Percentiles rank a stretch among this genome's conserved stretches.
phyloP scores from a whole-genome alignment of 2,329 filamentous ascomycete species.

The Lasiodiplodia sp. region DNA sequence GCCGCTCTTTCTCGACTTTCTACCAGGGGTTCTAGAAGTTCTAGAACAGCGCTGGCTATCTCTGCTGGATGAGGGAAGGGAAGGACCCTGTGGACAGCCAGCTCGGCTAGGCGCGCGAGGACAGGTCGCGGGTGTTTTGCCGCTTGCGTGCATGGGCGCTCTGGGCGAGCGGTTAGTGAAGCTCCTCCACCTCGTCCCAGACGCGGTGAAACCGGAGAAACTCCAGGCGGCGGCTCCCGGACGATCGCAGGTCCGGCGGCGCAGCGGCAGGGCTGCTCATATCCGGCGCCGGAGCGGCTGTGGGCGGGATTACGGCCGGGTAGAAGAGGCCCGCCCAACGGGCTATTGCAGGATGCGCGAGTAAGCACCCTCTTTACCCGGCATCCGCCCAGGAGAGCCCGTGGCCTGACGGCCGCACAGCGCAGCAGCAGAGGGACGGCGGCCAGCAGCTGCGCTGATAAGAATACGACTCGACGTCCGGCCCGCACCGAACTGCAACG shows the following conservation, averaged over 20 bases:
- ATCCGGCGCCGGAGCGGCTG: not conserved
- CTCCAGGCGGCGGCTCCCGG: constrained; percentile 13
- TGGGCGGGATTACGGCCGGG: constrained; percentile 16
- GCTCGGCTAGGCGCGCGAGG: constrained; percentile 6
- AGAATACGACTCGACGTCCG: constrained; percentile 20
- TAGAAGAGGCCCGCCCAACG: not conserved
- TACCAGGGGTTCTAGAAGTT: constrained; percentile 24
- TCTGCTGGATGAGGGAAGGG: not conserved
- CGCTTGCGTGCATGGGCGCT: not conserved
- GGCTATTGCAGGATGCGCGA: constrained; percentile 2
- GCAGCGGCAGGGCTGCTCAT: no score
- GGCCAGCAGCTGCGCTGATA: not conserved
- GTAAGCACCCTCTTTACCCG: constrained; percentile 16
- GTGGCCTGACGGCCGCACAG: not conserved
- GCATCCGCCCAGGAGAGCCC: not conserved
- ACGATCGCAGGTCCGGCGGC: not conserved
- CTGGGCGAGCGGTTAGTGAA: not conserved
- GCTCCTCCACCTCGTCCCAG: not conserved
- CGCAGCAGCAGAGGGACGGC: not conserved
- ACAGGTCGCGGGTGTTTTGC: constrained; percentile 6
- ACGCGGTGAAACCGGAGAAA: constrained; percentile 24
- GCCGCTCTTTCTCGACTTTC: constrained; percentile 5
- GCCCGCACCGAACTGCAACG: constrained; percentile 24
- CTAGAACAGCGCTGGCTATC: constrained; percentile 6
- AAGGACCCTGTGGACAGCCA: not conserved